These are phyloP conservation scores for Fusarium coffeatum DNA, from an alignment of 2,329 filamentous ascomycete species.

Conservation along the genomic window DNA sequence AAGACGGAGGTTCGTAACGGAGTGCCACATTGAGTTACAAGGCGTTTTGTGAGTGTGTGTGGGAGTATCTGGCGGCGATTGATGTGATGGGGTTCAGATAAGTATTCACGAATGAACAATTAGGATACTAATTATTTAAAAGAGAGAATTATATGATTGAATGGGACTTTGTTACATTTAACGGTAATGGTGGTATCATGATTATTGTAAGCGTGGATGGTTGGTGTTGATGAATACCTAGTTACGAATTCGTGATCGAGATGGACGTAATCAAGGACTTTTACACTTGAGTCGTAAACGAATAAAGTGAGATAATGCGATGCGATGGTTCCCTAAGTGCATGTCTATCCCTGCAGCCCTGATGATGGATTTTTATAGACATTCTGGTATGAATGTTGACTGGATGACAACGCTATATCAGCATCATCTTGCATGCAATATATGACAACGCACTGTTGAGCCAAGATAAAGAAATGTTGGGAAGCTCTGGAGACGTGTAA, in stretches of 20 bases:
- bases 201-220: background rate
- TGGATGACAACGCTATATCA: conserved; percentile 14
- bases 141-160: background rate
- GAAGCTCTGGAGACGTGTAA: background rate
- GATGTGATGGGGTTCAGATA: conserved; percentile 14
- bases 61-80: conserved; percentile 14
- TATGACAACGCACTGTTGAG: background rate
- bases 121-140: conserved; percentile 1
- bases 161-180: background rate
- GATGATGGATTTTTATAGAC: background rate
- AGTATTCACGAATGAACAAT: conserved; percentile 6
- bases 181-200: background rate
- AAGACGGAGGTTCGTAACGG: conserved; percentile 16
- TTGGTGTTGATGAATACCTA: background rate
- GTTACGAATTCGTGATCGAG: background rate
- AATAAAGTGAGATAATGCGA: background rate
- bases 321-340: background rate
- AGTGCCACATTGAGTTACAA: conserved; percentile 36
- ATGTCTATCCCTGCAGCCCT: background rate
- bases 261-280: background rate
- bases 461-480: background rate
- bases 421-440: background rate
- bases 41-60: conserved; percentile 12
- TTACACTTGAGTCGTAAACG: background rate
- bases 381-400: background rate